Base-by-base conservation (phyloP, 31 red algal species). In the Asparagopsis taxiformis region DNA sequence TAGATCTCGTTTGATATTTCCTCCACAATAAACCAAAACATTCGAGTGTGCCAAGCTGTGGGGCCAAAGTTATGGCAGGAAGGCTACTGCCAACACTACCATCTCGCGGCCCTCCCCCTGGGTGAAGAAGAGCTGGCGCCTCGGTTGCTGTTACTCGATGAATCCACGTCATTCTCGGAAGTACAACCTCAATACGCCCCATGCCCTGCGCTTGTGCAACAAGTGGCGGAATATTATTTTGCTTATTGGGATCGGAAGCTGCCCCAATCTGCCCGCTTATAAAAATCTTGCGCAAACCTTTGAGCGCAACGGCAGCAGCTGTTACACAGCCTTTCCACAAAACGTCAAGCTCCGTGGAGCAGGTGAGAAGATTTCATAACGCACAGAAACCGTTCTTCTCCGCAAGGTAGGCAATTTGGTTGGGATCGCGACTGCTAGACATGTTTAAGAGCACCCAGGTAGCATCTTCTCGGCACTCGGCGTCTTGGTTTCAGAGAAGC, bases 361-460 rank as follows among this genome's bases (percentile, higher is more conserved):
- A 96, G 1, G 62, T 71, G 22, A 98, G 70, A 3, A 98, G 55
- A 62, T 86, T 88, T 54, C 92, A 96, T 9, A 96, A 65, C 1
- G 92, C 86, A 24, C 89, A 75, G 37, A 93, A 64, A 22, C 89
- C 80, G 25, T 91, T 84, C 51, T 84, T 79, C 25, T 90, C 83
- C 1, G 84, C 94, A n/a, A 97, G 57, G 21, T 90, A 79, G 7
- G 71, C 48, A 16, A 93, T 92, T 61, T 93, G 88, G 9, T 41
- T 55, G 13, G 79, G 68, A 64, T 93, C 94, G 31, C 76, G 84
- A 44, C 84, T 93, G 24, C 89, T 87, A 0, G 89, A 93, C 21
- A 97, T 60, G 49, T 97, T 97, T 55, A 93, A 97, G 22, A 97
- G 41, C 2, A 93, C 94, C 94, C 94, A 97, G 26, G 94, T 88